Evolutionary conservation across 2,329 filamentous ascomycete genomes (phyloP).

Genomic region (Aspergillus tubingensis): DNA sequence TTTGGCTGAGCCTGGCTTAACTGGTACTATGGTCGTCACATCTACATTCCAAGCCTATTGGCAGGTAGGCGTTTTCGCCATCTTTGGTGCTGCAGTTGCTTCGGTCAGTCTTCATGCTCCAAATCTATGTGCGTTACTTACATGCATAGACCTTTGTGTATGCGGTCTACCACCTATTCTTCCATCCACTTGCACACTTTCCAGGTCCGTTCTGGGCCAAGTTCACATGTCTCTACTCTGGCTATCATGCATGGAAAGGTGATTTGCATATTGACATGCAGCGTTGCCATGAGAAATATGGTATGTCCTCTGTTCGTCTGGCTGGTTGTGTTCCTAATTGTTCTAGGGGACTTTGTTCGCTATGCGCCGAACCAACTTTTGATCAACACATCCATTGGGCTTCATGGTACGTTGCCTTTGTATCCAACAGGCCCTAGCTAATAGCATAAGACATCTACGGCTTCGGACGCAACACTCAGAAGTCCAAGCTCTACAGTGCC

Average conservation of each 20-base stretch:
- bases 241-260: slow-evolving; percentile 27
- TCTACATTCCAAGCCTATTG: background rate
- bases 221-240: slow-evolving; percentile 54
- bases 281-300: slow-evolving; percentile 34
- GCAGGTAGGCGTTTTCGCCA: background rate
- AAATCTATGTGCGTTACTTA: background rate
- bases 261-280: slow-evolving; percentile 32
- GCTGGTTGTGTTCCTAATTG: too few relatives aligned
- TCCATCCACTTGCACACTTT: background rate
- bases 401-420: slow-evolving; percentile 19
- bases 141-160: background rate
- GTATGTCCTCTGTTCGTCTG: slow-evolving; percentile 15
- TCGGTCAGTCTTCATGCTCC: background rate
- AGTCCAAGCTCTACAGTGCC: slow-evolving; percentile 52
- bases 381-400: slow-evolving; percentile 20
- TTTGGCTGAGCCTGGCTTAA: background rate
- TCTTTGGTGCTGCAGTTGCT: background rate
- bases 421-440: background rate
- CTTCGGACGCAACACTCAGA: slow-evolving; percentile 50
- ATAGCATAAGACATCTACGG: slow-evolving; percentile 46
- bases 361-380: slow-evolving; percentile 27
- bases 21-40: background rate
- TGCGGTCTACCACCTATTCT: background rate
- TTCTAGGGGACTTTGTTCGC: slow-evolving; percentile 25
- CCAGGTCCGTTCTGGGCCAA: slow-evolving; percentile 46